Evolutionary conservation across 306 rosid species (phyloP), one percentile per base, ranked within the genome.

Genomic region (Elaeagnus macrophylla): DNA sequence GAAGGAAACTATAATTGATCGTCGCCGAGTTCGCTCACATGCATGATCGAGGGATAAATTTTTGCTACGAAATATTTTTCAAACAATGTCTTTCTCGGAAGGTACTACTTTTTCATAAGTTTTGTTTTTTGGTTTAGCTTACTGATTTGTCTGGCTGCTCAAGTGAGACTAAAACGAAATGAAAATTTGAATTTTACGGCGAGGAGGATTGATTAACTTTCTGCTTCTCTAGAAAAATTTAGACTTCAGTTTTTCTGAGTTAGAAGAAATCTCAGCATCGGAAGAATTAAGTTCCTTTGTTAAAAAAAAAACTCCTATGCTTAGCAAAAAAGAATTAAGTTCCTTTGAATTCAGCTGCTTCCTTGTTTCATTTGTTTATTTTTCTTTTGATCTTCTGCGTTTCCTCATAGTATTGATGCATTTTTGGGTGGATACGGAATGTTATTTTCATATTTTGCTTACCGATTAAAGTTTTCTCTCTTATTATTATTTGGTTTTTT

Each of bases 91-190:
- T 57, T 49, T 67, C n/a, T 54, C 56, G 25, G 39, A 60, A 82
- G 89, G 89, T 76, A 72, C 37, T 66, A 17, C 19, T 37, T 46
- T 39, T 19, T 46, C 18, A n/a, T 44, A 45, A n/a, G 60, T 11
- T 11, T 10, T 63, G 48, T 15, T 47, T 48, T 46, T 13, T 57
- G 11, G 25, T 32, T 9, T 15, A 35, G 39, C 17, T 53, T 45
- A 25, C 64, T 62, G 44, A 61, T 68, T 13, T 76, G n/a, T 79
- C 75, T 84, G 76, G 87, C 73, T 75, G 70, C 84, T 80, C 85
- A 77, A 75, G 67, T 25, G 2, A 25, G 71, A 74, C 43, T 56
- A 46, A 39, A 56, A 54, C 38, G 64, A 42, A 61, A 20, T 18
- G 35, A 10, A 25, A n/a, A 12, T 19, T 32, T 40, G 16, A 37